Percentiles rank a stretch among this genome's conserved stretches.
These are phyloP conservation scores for Aechmea fasciata DNA, from an alignment of 176 grass and related monocot species.

Conservation along the genomic window DNA sequence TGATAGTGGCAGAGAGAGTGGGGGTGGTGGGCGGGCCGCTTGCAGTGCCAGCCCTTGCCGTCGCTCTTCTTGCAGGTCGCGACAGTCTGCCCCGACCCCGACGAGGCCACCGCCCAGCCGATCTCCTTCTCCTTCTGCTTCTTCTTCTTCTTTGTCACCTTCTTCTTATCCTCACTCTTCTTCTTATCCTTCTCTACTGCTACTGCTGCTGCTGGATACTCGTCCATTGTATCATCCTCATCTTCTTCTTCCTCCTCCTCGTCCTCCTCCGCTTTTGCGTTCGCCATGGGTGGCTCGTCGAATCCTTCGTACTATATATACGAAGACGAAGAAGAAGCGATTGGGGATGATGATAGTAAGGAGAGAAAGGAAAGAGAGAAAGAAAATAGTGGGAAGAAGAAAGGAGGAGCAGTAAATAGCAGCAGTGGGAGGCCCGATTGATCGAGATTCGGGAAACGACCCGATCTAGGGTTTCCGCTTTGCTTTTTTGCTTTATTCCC, in stretches of 20 bases:
- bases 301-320: too few relatives aligned
- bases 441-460: not conserved
- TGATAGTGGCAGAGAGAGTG: conserved; percentile 38
- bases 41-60: conserved; percentile 30
- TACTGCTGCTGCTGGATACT: not conserved
- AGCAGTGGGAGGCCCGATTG: not conserved
- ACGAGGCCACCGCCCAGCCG: too few relatives aligned
- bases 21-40: conserved; percentile 12
- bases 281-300: too few relatives aligned
- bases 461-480: conserved; percentile 12
- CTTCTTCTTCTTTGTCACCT: not conserved
- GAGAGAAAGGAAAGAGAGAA: not conserved
- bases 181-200: not conserved
- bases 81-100: too few relatives aligned
- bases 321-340: not conserved
- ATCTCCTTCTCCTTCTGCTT: conserved; percentile 19
- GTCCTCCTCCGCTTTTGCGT: too few relatives aligned
- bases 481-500: not conserved
- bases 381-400: not conserved
- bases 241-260: too few relatives aligned
- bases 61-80: conserved; percentile 45
- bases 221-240: too few relatives aligned
- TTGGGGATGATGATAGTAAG: not conserved
- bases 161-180: not conserved
- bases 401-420: not conserved